Base-by-base conservation (phyloP, 345 rosid species). In the Bruguiera sexangula region DNA sequence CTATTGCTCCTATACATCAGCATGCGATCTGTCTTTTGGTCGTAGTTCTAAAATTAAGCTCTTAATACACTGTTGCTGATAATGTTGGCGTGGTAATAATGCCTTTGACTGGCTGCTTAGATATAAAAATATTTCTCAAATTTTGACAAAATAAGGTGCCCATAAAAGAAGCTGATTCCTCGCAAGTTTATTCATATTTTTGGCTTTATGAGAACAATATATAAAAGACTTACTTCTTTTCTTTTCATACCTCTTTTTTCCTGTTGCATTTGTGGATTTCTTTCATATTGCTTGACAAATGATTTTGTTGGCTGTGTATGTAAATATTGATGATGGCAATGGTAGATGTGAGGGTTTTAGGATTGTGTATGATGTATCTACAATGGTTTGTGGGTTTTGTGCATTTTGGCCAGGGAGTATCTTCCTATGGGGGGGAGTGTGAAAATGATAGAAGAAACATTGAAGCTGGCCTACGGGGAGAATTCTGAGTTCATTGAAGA, bases 361-460 rank as follows among this genome's bases (percentile, higher is more conserved):
- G 50, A 43, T 43, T 43, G 15, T 43, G 19, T 43, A 43, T 43
- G 50, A 43, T 43, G 43, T 46, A 48, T 48, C 6, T 30, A 61
- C 10, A 16, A 32, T 48, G 36, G 21, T 43, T 13, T 26, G 26
- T 22, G 13, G 29, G 6, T 43, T 62, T 71, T 6, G 61, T 19
- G 69, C 60, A 58, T 60, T 62, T 65, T 51, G 36, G 9, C 19
- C 75, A 94, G 98, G 98, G 98, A 94, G 81, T 94, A 94, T 72
- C 98, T 94, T 80, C 97, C 98, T 8, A 94, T 94, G 97, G 98
- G 98, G 64, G 98, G 97, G 60, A 91, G 97, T 80, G 83, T 83
- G 66, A 86, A 87, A 32, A 94, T 91, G 98, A 87, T 91, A 66
- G 92, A 89, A 66, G 95, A 87, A 78, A 88, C 96, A 32, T 76